Conservation (phyloP, 306 rosid species). For the Rubus parviflorus region DNA sequence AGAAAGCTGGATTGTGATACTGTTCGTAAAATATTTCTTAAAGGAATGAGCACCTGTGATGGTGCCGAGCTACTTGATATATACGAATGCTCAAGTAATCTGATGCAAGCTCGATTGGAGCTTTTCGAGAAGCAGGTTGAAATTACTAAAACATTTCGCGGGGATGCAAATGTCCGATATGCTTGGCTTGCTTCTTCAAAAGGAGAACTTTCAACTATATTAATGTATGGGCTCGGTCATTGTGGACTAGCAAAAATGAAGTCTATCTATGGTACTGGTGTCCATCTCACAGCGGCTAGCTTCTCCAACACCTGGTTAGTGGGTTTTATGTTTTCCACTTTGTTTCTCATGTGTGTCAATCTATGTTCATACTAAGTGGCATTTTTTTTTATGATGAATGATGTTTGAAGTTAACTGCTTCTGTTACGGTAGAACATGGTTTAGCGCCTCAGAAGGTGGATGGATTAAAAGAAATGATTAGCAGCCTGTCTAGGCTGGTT, state of each 20-base stretch:
- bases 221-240: conserved; percentile 69
- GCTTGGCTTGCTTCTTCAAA: conserved; percentile 83
- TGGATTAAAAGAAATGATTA: neutral
- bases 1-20: conserved; percentile 45
- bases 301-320: conserved; percentile 55
- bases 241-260: conserved; percentile 46
- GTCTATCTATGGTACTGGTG: conserved; percentile 61
- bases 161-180: conserved; percentile 65
- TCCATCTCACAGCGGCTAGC: conserved; percentile 63
- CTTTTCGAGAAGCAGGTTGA: conserved; percentile 80
- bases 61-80: conserved; percentile 48
- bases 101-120: conserved; percentile 56
- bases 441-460: neutral
- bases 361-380: neutral
- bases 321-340: conserved; percentile 9
- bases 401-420: neutral
- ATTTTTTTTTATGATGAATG: neutral
- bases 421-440: neutral
- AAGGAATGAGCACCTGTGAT: conserved; percentile 47
- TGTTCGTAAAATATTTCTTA: conserved; percentile 58
- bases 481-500: neutral
- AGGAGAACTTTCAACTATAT: conserved; percentile 51
- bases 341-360: neutral
- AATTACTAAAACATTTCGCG: conserved; percentile 52
- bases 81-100: conserved; percentile 40